These are phyloP conservation scores for Aspergillus aculeatus DNA, from an alignment of 2,329 filamentous ascomycete species.

Conservation along the genomic window DNA sequence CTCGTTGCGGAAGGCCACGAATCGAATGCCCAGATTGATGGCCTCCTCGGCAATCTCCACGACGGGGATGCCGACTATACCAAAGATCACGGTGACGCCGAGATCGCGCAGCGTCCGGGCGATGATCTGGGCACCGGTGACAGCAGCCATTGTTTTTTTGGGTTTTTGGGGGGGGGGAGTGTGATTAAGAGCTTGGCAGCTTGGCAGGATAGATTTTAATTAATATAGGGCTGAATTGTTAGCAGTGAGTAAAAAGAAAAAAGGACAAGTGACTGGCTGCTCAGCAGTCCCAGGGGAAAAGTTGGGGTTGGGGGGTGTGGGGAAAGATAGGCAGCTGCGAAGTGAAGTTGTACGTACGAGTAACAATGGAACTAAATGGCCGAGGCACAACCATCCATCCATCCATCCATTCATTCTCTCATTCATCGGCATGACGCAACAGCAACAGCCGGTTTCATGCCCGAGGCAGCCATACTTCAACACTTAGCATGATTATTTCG, in stretches of 20 bases:
- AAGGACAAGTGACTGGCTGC: background rate
- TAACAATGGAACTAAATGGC: background rate
- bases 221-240: background rate
- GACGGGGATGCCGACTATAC: slow-evolving; percentile 56
- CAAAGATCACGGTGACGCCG: slow-evolving; percentile 53
- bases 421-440: background rate
- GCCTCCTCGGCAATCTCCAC: slow-evolving; percentile 59
- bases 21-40: slow-evolving; percentile 57
- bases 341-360: background rate
- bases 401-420: background rate
- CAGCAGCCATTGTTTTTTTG: slow-evolving; percentile 20
- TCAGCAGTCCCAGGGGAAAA: background rate
- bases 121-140: slow-evolving; percentile 48
- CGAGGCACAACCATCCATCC: background rate
- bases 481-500: background rate
- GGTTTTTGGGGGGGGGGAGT: background rate
- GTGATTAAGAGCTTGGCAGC: background rate
- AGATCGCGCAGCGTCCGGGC: slow-evolving; percentile 51
- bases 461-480: background rate
- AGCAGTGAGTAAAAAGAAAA: background rate
- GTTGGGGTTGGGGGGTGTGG: background rate
- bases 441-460: background rate
- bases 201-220: background rate
- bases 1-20: slow-evolving; percentile 60
- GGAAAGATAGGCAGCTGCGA: background rate